Evolutionary conservation across 2,329 filamentous ascomycete genomes (phyloP).

Genomic region (Tolypocladium inflatum): DNA sequence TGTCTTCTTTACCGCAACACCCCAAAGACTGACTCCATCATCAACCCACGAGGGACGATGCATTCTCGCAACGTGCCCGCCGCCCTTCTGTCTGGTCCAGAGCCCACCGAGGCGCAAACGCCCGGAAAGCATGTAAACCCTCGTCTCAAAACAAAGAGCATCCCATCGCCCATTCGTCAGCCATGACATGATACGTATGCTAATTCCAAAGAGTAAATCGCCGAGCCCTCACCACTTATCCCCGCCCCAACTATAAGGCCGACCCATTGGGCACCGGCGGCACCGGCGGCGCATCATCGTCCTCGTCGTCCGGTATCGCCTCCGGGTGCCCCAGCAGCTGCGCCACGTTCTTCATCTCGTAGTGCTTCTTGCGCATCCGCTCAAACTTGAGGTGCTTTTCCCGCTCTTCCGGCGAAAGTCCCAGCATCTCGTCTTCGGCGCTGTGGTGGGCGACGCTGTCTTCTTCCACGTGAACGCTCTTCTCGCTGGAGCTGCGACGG

Average conservation of each 20-base stretch:
- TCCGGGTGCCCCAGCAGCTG: slow-evolving; percentile 72
- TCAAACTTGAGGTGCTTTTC: slow-evolving; percentile 94
- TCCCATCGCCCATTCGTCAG: background rate
- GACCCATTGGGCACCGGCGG: slow-evolving; percentile 35
- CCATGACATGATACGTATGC: background rate
- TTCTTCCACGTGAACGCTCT: slow-evolving; percentile 74
- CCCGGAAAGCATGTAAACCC: background rate
- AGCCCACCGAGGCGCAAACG: background rate
- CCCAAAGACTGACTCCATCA: background rate
- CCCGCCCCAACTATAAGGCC: slow-evolving; percentile 2
- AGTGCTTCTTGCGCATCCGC: slow-evolving; percentile 87
- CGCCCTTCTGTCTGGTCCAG: background rate
- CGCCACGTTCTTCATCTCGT: slow-evolving; percentile 96
- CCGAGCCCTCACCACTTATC: background rate
- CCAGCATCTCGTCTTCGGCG: slow-evolving; percentile 43
- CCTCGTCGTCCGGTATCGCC: slow-evolving; percentile 52
- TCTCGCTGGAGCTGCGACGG: slow-evolving; percentile 35
- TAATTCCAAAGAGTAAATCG: background rate
- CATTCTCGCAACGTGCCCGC: background rate
- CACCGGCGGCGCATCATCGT: slow-evolving; percentile 26
- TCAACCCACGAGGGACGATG: background rate
- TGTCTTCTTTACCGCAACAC: background rate
- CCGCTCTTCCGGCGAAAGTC: slow-evolving; percentile 59
- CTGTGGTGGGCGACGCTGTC: slow-evolving; percentile 50
- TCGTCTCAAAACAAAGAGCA: slow-evolving; percentile 7